phyloP scores from a whole-genome alignment of 345 rosid species.

The Physaria fendleri region DNA sequence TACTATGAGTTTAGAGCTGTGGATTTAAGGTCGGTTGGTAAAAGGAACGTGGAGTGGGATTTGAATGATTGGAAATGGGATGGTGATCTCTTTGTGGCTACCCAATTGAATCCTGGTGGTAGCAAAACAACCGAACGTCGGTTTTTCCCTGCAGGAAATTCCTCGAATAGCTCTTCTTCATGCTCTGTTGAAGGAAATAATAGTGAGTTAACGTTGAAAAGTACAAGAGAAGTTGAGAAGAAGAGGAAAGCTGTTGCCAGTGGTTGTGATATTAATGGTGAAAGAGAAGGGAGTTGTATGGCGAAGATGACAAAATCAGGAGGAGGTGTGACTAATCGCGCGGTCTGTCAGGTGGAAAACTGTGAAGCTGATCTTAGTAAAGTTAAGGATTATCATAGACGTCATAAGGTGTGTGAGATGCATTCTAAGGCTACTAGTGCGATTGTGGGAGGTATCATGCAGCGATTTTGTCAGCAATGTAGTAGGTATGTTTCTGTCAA shows the following conservation, averaged over 20 bases:
- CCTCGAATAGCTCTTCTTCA: constrained; percentile 71
- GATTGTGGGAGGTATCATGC: constrained; percentile 77
- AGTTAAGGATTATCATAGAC: constrained; percentile 93
- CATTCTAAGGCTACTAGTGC: constrained; percentile 93
- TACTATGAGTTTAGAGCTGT: constrained; percentile 39
- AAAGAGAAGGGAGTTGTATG: constrained; percentile 49
- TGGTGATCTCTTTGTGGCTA: constrained; percentile 86
- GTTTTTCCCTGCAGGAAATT: constrained; percentile 67
- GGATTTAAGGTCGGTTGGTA: constrained; percentile 55
- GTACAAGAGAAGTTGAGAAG: constrained; percentile 40
- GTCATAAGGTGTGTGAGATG: constrained; percentile 94
- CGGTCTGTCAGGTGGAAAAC: constrained; percentile 88
- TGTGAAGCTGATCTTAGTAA: constrained; percentile 90
- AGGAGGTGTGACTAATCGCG: constrained; percentile 49
- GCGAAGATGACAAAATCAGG: constrained; percentile 61
- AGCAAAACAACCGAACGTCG: constrained; percentile 40
- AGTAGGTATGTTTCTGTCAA: too few relatives aligned
- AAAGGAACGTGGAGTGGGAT: constrained; percentile 79
- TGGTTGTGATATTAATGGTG: constrained; percentile 36
- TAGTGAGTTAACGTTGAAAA: constrained; percentile 34
- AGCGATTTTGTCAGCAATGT: constrained; percentile 99
- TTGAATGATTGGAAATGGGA: constrained; percentile 98
- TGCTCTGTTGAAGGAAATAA: constrained; percentile 77
- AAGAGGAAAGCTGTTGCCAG: constrained; percentile 63
- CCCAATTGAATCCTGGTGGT: constrained; percentile 46